These are phyloP conservation scores for Wickerhamomyces alni DNA, from an alignment of 805 yeast genomes.

Conservation along the genomic window DNA sequence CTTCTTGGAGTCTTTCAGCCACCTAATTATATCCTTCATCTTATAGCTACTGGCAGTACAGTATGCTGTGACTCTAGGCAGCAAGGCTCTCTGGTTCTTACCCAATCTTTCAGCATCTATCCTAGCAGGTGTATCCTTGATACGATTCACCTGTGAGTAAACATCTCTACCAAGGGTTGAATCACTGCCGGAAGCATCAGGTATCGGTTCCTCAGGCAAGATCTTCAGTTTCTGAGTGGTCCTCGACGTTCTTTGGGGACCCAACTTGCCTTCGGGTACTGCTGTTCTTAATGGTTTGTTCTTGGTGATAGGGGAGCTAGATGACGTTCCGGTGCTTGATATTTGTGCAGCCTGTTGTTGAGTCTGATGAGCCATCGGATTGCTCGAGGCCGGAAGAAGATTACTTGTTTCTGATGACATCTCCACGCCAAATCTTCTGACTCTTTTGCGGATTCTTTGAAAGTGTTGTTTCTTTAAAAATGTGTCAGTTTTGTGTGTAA, in stretches of 20 bases:
- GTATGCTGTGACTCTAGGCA: conserved; percentile 93
- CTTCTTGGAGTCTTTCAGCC: conserved; percentile 75
- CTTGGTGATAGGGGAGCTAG: background rate
- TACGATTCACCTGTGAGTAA: conserved; percentile 77
- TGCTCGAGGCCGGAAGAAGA: background rate
- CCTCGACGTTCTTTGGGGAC: conserved; percentile 70
- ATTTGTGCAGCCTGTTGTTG: background rate
- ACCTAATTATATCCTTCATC: conserved; percentile 80
- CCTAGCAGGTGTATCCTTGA: conserved; percentile 83
- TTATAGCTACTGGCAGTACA: conserved; percentile 92
- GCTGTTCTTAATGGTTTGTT: conserved; percentile 2
- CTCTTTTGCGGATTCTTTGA: too few relatives aligned
- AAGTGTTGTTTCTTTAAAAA: background rate
- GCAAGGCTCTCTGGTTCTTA: conserved; percentile 61
- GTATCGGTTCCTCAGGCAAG: conserved; percentile 52
- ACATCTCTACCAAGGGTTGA: conserved; percentile 39
- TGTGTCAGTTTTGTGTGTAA: too few relatives aligned
- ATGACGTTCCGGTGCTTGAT: background rate
- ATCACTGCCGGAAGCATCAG: conserved; percentile 16
- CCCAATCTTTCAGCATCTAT: conserved; percentile 92
- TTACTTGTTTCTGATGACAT: conserved; percentile 3
- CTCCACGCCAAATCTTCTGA: too few relatives aligned
- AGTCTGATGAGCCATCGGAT: conserved; percentile 1
- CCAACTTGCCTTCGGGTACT: conserved; percentile 36
- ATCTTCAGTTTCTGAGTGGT: conserved; percentile 69